phyloP scores from a whole-genome alignment of 2,329 filamentous ascomycete species.

The Orbilia quercus region DNA sequence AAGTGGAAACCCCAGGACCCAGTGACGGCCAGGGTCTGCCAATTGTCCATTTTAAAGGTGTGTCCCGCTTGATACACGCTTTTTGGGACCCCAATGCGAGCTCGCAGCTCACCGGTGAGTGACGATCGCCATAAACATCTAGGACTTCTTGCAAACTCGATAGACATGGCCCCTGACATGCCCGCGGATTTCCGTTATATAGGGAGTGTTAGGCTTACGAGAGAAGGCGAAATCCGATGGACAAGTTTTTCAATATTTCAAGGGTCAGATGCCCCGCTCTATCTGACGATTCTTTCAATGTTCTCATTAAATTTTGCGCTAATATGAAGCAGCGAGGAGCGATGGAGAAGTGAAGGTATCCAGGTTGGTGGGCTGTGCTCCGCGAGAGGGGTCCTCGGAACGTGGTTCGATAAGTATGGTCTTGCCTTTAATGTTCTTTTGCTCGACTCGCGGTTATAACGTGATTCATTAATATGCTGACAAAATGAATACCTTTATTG shows the following conservation, averaged over 20 bases:
- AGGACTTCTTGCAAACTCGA: conserved; percentile 43
- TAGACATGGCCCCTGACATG: conserved; percentile 19
- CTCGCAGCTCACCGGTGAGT: conserved; percentile 73
- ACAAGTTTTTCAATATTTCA: conserved; percentile 74
- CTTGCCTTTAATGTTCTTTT: neutral
- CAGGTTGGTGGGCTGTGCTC: conserved; percentile 76
- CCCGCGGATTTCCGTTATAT: conserved; percentile 44
- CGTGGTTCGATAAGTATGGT: conserved; percentile 80
- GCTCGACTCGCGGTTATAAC: neutral
- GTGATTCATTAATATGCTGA: neutral
- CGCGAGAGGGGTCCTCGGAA: conserved; percentile 76
- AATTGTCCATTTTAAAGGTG: conserved; percentile 75
- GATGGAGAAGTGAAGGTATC: conserved; percentile 81
- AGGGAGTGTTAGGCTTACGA: conserved; percentile 74
- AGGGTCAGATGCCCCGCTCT: no score
- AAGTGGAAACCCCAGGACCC: conserved; percentile 70
- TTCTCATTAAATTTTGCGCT: neutral
- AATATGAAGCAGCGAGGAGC: conserved; percentile 69
- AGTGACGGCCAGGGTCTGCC: conserved; percentile 71
- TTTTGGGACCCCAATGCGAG: conserved; percentile 76
- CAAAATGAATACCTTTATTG: neutral
- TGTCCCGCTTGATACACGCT: conserved; percentile 72
- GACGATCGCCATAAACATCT: conserved; percentile 47
- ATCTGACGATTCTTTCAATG: neutral
- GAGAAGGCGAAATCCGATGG: conserved; percentile 79